Evolutionary conservation across 345 rosid genomes (phyloP).

Genomic region (Salix viminalis): DNA sequence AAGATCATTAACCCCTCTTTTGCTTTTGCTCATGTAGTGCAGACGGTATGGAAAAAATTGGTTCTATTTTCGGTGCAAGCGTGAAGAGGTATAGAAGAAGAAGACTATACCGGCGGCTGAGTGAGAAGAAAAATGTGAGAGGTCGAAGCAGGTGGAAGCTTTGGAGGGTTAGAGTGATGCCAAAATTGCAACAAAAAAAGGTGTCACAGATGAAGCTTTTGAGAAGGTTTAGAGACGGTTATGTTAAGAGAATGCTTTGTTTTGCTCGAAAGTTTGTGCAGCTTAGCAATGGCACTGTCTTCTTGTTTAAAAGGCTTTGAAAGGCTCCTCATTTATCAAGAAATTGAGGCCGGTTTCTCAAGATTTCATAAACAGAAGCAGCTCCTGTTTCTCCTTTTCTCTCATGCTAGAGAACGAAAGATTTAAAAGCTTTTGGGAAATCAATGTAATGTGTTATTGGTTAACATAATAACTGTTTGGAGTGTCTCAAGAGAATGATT

Average conservation of each 20-base stretch:
- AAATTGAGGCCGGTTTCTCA: neutral
- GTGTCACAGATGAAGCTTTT: neutral
- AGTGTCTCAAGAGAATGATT: too few relatives aligned
- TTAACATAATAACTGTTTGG: too few relatives aligned
- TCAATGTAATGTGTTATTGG: too few relatives aligned
- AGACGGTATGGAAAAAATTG: neutral
- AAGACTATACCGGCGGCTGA: neutral
- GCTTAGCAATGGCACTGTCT: too few relatives aligned
- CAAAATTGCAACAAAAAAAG: neutral
- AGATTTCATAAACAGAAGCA: neutral
- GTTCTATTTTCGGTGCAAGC: neutral
- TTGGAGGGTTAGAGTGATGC: neutral
- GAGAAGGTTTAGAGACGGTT: neutral
- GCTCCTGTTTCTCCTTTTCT: too few relatives aligned
- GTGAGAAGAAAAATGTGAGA: neutral
- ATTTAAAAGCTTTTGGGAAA: too few relatives aligned
- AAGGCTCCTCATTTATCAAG: too few relatives aligned
- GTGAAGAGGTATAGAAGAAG: neutral
- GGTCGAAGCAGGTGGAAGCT: neutral
- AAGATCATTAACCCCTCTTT: neutral
- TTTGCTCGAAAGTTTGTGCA: too few relatives aligned
- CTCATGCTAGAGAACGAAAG: too few relatives aligned
- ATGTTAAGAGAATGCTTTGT: too few relatives aligned
- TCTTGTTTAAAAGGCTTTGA: too few relatives aligned
- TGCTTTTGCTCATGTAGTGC: neutral